These are phyloP conservation scores for Pichia deserticola DNA, from an alignment of 805 yeast genomes.

Conservation along the genomic window DNA sequence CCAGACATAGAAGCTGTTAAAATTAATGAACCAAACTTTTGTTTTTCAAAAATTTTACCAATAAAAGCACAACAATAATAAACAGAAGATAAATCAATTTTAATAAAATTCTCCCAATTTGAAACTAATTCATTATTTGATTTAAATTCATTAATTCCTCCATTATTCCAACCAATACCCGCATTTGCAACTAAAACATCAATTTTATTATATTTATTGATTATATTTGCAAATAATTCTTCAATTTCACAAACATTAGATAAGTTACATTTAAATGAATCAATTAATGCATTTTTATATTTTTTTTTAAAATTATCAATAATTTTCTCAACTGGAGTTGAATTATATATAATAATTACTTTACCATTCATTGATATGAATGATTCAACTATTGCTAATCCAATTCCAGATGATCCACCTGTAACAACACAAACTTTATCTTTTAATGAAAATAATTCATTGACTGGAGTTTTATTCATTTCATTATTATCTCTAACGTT, in stretches of 20 bases:
- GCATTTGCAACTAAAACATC: slow-evolving; percentile 39
- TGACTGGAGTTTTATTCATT: neutral
- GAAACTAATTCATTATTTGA: slow-evolving; percentile 36
- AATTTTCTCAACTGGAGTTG: slow-evolving; percentile 11
- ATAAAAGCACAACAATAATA: slow-evolving; percentile 71
- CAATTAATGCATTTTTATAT: slow-evolving; percentile 12
- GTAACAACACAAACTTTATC: slow-evolving; percentile 40
- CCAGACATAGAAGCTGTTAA: slow-evolving; percentile 89
- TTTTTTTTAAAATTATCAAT: slow-evolving; percentile 6
- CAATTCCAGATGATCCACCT: slow-evolving; percentile 55
- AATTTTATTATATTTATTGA: slow-evolving; percentile 31
- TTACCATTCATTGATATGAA: slow-evolving; percentile 44
- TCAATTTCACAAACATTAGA: slow-evolving; percentile 26
- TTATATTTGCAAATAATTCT: slow-evolving; percentile 20
- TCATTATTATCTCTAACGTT: slow-evolving; percentile 1
- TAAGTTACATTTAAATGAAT: slow-evolving; percentile 26
- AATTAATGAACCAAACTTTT: slow-evolving; percentile 70
- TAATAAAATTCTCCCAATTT: slow-evolving; percentile 67
- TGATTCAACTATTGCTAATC: slow-evolving; percentile 43
- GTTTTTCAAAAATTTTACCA: slow-evolving; percentile 66
- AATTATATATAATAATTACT: slow-evolving; percentile 33
- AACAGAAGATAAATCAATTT: slow-evolving; percentile 72
- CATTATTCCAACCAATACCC: slow-evolving; percentile 71
- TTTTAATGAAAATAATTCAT: slow-evolving; percentile 31
- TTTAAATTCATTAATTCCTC: slow-evolving; percentile 40